Conservation (phyloP, 176 grass and related monocot genomes). For the Avena sativa region DNA sequence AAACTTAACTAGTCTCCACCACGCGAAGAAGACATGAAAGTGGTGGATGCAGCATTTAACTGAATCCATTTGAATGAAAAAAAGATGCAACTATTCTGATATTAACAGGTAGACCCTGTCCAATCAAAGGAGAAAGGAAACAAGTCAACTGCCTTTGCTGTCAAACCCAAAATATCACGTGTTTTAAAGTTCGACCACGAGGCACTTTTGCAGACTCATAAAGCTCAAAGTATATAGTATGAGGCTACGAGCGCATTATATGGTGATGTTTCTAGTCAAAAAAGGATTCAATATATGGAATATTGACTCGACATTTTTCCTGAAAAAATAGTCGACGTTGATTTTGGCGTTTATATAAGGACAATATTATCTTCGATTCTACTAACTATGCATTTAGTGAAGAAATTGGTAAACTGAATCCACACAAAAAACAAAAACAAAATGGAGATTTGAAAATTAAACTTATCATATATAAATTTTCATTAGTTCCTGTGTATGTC, state of each 20-base stretch:
- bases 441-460: neutral
- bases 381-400: neutral
- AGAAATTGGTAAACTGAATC: neutral
- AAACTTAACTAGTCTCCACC: neutral
- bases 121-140: neutral
- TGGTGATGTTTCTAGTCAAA: too few species aligned
- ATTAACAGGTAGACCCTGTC: neutral
- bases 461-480: neutral
- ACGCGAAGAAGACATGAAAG: neutral
- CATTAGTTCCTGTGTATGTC: too few species aligned
- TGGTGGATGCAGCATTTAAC: neutral
- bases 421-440: neutral
- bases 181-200: too few species aligned
- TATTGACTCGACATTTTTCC: too few species aligned
- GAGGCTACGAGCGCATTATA: too few species aligned
- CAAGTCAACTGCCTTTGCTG: neutral
- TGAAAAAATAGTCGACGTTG: neutral
- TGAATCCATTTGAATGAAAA: too few species aligned
- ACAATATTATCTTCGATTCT: neutral
- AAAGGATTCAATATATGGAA: too few species aligned
- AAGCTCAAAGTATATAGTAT: too few species aligned
- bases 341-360: neutral
- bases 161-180: neutral
- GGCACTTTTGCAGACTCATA: too few species aligned
- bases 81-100: too few species aligned